Percentiles rank a stretch among this genome's conserved stretches.
Evolutionary conservation across 495 filamentous ascomycete genomes (phyloP).

Genomic region (Podospora comata): DNA sequence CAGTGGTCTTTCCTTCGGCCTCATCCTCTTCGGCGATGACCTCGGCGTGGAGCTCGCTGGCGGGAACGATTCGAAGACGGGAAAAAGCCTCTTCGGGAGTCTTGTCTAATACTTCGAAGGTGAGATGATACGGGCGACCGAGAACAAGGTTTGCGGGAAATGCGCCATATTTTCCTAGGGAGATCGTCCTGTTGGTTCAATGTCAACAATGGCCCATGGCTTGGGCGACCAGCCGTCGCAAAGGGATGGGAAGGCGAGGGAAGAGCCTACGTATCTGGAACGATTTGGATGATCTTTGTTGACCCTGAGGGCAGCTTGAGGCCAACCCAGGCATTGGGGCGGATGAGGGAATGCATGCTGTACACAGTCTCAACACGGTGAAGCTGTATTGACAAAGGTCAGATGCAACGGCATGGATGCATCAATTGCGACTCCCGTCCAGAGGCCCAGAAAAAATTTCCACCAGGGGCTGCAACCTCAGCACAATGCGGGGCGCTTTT

Average conservation of each 20-base stretch:
- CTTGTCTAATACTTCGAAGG: constrained; percentile 80
- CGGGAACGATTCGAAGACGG: constrained; percentile 72
- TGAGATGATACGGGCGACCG: constrained; percentile 83
- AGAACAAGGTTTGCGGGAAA: constrained; percentile 85
- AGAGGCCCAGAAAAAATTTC: constrained; percentile 17
- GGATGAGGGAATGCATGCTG: constrained; percentile 51
- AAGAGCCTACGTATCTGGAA: constrained; percentile 71
- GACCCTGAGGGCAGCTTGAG: constrained; percentile 66
- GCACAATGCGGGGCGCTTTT: constrained; percentile 12
- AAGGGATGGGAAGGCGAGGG: background rate
- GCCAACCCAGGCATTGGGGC: constrained; percentile 61
- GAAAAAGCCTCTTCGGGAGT: constrained; percentile 51
- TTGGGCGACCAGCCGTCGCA: background rate
- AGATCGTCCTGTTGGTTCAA: constrained; percentile 61
- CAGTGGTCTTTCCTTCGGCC: constrained; percentile 33
- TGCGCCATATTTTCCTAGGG: constrained; percentile 82
- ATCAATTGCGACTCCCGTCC: background rate
- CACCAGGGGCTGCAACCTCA: background rate
- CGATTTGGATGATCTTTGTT: constrained; percentile 59
- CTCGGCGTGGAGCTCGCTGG: constrained; percentile 79
- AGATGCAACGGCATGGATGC: constrained; percentile 5
- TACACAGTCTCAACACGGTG: background rate
- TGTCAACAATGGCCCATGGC: constrained; percentile 5
- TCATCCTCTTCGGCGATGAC: constrained; percentile 57
- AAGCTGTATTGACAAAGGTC: too few relatives aligned